phyloP scores from a whole-genome alignment of 1,139 yeast genomes.

The Kurtzmaniella quercitrusa region DNA sequence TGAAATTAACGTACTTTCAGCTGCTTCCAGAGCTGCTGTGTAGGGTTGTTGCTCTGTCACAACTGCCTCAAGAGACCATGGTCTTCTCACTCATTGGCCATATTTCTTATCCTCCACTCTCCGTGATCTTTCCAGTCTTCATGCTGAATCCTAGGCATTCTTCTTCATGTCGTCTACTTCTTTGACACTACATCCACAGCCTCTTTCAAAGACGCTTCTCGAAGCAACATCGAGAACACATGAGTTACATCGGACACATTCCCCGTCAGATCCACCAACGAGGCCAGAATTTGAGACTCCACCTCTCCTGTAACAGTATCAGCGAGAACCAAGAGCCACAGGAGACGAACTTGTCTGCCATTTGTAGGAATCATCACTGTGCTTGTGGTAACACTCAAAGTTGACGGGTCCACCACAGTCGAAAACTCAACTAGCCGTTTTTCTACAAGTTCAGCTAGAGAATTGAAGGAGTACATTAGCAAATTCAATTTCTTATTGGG shows the following conservation, averaged over 20 bases:
- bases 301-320: conserved; percentile 25
- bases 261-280: conserved; percentile 5
- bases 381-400: not conserved
- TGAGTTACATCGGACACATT: conserved; percentile 8
- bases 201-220: not conserved
- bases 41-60: too few relatives aligned
- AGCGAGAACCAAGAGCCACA: conserved; percentile 25
- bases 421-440: conserved; percentile 11
- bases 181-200: not conserved
- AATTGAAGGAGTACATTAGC: conserved; percentile 28
- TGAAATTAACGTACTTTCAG: not conserved
- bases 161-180: too few relatives aligned
- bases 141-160: too few relatives aligned
- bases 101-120: too few relatives aligned
- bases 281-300: conserved; percentile 16
- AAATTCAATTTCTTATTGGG: conserved; percentile 24
- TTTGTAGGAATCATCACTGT: not conserved
- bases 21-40: not conserved
- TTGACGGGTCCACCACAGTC: conserved; percentile 14
- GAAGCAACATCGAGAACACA: not conserved
- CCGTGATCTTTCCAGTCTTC: too few relatives aligned
- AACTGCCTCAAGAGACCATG: too few relatives aligned
- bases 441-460: conserved; percentile 24
- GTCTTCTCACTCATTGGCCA: too few relatives aligned
- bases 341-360: not conserved